Conservation (phyloP, 2,329 filamentous ascomycete genomes). For the Penicillium sp. region DNA sequence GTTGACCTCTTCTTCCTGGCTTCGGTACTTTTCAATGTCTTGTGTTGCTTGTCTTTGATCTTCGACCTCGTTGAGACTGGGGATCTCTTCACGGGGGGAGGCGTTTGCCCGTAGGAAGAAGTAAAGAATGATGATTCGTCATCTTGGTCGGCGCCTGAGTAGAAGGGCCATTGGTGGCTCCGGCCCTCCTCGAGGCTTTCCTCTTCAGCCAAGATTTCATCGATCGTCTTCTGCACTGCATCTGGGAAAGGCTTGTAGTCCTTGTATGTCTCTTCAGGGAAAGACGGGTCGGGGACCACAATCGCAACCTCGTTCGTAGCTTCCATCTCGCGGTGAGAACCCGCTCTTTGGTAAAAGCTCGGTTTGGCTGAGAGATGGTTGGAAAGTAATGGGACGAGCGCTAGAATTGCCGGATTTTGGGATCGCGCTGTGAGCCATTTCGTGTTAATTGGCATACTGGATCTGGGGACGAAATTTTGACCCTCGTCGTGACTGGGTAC, state of each 20-base stretch:
- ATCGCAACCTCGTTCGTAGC: conserved; percentile 10
- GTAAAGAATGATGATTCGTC: neutral
- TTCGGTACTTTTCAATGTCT: neutral
- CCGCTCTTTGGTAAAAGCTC: neutral
- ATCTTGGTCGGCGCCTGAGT: neutral
- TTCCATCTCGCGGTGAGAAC: neutral
- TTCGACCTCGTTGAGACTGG: neutral
- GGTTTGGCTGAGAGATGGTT: neutral
- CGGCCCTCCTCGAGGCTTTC: conserved; percentile 12
- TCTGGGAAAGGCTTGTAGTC: conserved; percentile 21
- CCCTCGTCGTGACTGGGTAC: too few relatives aligned
- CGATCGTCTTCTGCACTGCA: conserved; percentile 13
- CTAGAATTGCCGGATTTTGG: too few relatives aligned
- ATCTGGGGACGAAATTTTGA: too few relatives aligned
- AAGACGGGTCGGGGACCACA: conserved; percentile 15
- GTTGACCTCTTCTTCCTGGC: neutral
- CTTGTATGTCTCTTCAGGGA: conserved; percentile 6
- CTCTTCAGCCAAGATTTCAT: conserved; percentile 24
- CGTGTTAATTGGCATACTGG: too few relatives aligned
- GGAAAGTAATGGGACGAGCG: neutral
- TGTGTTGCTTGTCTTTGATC: neutral
- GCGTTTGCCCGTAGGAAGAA: neutral
- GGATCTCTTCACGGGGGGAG: too few relatives aligned
- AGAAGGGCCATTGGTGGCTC: conserved; percentile 3
- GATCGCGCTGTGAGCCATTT: too few relatives aligned